Evolutionary conservation across 2,329 filamentous ascomycete genomes (phyloP).

Genomic region (Monosporascus sp.): DNA sequence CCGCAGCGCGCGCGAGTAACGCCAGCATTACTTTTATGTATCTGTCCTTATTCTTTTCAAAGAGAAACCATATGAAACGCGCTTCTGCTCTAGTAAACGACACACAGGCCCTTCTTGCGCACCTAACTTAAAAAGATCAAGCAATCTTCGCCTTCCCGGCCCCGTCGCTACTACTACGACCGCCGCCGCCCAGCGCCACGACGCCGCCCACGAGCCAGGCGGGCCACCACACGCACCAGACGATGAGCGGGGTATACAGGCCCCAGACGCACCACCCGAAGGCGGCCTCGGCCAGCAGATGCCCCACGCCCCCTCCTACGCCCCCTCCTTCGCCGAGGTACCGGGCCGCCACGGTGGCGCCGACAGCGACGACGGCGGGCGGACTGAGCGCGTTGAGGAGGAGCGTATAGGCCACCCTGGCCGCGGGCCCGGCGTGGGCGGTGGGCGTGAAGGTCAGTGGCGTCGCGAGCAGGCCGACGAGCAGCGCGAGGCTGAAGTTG

Average conservation of each 20-base stretch:
- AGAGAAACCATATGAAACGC: no score
- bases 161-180: constrained; percentile 3
- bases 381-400: constrained; percentile 60
- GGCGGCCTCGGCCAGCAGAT: constrained; percentile 66
- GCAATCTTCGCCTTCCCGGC: constrained; percentile 10
- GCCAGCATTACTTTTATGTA: no score
- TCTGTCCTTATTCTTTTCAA: no score
- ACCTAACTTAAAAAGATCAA: background rate
- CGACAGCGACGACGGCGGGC: constrained; percentile 46
- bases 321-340: background rate
- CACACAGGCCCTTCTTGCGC: no score
- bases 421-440: constrained; percentile 32
- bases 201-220: constrained; percentile 71
- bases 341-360: constrained; percentile 41
- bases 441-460: constrained; percentile 73
- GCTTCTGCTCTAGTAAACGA: no score
- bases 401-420: constrained; percentile 39
- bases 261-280: constrained; percentile 89
- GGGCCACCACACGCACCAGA: constrained; percentile 97
- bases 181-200: constrained; percentile 41
- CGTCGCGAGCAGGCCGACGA: constrained; percentile 72
- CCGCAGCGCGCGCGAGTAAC: no score
- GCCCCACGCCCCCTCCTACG: constrained; percentile 33
- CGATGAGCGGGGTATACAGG: constrained; percentile 79
- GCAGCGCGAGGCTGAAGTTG: constrained; percentile 87